These are phyloP conservation scores for Rhododendron mucronatum DNA, from an alignment of 148 eudicot genomes.

Conservation along the genomic window DNA sequence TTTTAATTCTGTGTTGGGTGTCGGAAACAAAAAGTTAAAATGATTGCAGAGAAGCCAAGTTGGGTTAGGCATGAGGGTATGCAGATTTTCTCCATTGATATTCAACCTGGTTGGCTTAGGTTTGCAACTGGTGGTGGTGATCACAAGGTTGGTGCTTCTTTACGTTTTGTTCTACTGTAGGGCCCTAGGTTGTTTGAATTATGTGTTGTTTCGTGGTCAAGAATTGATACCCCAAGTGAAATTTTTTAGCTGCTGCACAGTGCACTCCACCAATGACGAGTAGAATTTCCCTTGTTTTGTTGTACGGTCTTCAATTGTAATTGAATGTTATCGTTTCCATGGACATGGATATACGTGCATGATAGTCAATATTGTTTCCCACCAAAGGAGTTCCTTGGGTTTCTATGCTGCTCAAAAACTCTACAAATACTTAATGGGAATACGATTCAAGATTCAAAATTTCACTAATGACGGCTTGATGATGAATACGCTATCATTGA, in stretches of 20 bases:
- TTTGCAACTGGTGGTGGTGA: conserved; percentile 99
- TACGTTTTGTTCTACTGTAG: not conserved
- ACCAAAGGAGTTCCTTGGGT: not conserved
- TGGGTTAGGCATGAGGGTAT: conserved; percentile 88
- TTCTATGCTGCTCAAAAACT: not conserved
- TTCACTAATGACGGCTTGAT: too few relatives aligned
- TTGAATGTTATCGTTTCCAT: not conserved
- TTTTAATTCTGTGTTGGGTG: not conserved
- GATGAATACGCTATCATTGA: too few relatives aligned
- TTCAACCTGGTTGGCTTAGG: conserved; percentile 85
- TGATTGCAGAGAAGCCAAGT: conserved; percentile 94
- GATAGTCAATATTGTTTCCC: not conserved
- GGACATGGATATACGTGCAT: not conserved
- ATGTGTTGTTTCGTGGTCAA: not conserved
- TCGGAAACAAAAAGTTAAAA: conserved; percentile 17
- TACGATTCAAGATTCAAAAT: not conserved
- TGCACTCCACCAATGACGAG: not conserved
- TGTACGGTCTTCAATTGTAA: not conserved
- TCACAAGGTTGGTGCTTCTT: conserved; percentile 58
- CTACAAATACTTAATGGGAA: not conserved
- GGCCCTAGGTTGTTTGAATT: not conserved
- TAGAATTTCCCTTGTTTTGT: not conserved
- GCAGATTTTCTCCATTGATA: conserved; percentile 95
- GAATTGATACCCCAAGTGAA: not conserved
- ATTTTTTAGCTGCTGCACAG: not conserved